phyloP scores from a whole-genome alignment of 441 rosid genomes.

The Euphorbia corollata region DNA sequence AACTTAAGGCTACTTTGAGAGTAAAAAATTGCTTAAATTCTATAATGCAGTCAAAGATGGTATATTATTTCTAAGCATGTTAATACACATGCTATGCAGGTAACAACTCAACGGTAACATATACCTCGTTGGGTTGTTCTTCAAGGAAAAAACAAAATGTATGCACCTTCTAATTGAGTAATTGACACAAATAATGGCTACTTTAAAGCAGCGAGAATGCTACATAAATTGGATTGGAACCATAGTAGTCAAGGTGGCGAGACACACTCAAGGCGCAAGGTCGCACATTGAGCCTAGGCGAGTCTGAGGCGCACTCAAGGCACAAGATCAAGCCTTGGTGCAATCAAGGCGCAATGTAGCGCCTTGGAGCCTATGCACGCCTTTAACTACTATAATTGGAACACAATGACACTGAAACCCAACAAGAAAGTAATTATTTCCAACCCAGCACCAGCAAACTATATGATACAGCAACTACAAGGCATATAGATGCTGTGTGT shows the following conservation, averaged over 20 bases:
- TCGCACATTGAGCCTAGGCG: no score
- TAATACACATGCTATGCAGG: background rate
- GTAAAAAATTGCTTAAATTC: no score
- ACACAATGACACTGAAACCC: background rate
- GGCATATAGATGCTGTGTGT: background rate
- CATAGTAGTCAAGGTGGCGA: no score
- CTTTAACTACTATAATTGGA: no score
- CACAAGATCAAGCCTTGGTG: no score
- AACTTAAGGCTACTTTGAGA: background rate
- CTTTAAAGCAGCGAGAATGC: background rate
- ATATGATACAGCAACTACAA: background rate
- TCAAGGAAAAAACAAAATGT: background rate
- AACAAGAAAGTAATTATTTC: background rate
- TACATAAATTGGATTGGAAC: background rate
- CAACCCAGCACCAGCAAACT: background rate
- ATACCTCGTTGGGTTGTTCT: no score
- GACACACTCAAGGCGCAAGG: no score
- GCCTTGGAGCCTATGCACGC: no score
- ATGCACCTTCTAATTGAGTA: background rate
- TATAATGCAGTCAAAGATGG: background rate
- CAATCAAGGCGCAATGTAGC: no score
- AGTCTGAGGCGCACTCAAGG: no score
- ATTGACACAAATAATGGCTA: background rate
- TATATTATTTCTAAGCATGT: background rate
- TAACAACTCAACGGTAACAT: background rate